A percentile compares a stretch with the other conserved stretches of the same genome.
These are phyloP conservation scores for Candida incommunis DNA, from an alignment of 805 yeast genomes.

Conservation along the genomic window DNA sequence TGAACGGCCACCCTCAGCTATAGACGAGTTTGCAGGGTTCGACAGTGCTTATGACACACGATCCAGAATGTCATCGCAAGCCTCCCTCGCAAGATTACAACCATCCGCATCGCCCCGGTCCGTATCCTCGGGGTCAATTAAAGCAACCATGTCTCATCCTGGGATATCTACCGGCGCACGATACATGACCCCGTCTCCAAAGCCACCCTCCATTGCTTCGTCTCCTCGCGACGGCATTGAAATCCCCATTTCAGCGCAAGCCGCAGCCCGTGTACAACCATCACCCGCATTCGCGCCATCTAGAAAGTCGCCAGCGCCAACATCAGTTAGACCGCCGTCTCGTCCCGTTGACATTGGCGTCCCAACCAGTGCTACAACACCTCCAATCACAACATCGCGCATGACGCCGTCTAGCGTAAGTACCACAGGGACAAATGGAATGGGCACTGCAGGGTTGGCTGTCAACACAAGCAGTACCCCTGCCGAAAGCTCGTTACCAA, in stretches of 20 bases:
- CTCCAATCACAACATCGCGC: no score
- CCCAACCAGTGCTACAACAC: no score
- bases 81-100: no score
- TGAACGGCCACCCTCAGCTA: slow-evolving; percentile 3
- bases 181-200: not conserved
- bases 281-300: not conserved
- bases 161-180: not conserved
- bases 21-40: not conserved
- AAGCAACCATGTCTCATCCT: no score
- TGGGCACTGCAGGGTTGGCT: no score
- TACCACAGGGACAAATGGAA: no score
- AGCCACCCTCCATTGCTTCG: not conserved
- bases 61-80: no score
- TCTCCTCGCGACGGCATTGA: not conserved
- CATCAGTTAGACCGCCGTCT: no score
- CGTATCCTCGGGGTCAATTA: not conserved
- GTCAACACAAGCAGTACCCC: no score
- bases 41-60: not conserved
- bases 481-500: not conserved
- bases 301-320: no score
- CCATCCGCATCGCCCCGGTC: not conserved
- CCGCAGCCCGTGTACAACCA: not conserved
- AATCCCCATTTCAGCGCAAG: not conserved
- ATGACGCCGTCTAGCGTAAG: no score
- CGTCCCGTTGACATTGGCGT: no score